Base-by-base conservation (phyloP, 495 filamentous ascomycete genomes). In the Penicillium waksmanii region DNA sequence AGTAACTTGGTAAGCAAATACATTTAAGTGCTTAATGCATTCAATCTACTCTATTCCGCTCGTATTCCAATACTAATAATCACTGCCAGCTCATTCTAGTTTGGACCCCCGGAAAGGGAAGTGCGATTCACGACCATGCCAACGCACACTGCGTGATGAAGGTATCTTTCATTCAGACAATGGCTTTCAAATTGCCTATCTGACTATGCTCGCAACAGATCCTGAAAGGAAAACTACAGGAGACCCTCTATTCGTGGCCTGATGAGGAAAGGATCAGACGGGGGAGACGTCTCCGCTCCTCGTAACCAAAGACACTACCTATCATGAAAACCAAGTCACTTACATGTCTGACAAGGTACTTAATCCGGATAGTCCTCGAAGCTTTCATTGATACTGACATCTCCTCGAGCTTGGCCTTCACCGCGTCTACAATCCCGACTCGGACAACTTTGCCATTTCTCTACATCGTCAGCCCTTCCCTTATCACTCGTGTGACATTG, bases 21-120 rank as follows among this genome's bases (percentile, higher is more conserved):
- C 11, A 38, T 13, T 38, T 12, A 38, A 9, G 27, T 31, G 23
- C 23, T 31, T 5, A 9, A 31, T 31, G 8, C 27, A 6, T 31
- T 8, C 27, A 31, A 31, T 3, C 27, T 8, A 9, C 27, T 31
- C 8, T 6, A 31, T 6, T 31, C 27, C 8, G 8, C 6, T 31
- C 6, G 15, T 8, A 6, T 19, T 46, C 5, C 5, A 18, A 21
- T 35, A 11, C 50, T 53, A 21, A 56, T 13, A 33, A 11, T 3
- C 35, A 19, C 17, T 36, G 11, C 34, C 50, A 94, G 85, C 82
- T 97, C 49, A 85, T 97, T 18, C 82, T 97, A 11, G 93, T 96
- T n/a, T 97, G 93, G 93, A 88, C 83, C 12, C 93, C 93, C 18
- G 89, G 91, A n/a, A 91, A 91, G 73, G 85, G 85, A 19, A 92